Conservation (phyloP, 2,329 filamentous ascomycete genomes). For the Cryphonectria japonica region DNA sequence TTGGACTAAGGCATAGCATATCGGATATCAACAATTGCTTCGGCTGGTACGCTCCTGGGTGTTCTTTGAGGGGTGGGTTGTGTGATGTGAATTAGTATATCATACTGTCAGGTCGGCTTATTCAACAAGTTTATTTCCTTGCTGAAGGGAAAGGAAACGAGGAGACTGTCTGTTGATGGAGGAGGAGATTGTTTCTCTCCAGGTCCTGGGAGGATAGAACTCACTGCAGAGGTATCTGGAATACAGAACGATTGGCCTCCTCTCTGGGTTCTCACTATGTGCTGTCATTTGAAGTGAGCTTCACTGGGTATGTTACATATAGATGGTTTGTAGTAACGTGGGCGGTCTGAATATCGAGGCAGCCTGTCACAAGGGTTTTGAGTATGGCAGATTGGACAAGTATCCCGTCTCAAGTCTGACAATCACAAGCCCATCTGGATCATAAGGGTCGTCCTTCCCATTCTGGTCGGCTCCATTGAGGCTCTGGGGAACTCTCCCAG, state of each 20-base stretch:
- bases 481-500: neutral
- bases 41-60: neutral
- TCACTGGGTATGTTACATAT: too few relatives aligned
- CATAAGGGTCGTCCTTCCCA: neutral
- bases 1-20: constrained; percentile 7
- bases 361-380: too few relatives aligned
- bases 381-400: neutral
- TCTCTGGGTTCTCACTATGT: neutral
- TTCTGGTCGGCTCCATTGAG: neutral
- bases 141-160: neutral
- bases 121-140: neutral
- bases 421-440: neutral
- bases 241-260: neutral
- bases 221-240: neutral
- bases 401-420: neutral
- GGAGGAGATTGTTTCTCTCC: neutral
- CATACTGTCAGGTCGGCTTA: neutral
- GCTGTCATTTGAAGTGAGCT: neutral
- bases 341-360: too few relatives aligned
- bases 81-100: neutral
- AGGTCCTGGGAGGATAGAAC: neutral
- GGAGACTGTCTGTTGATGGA: neutral
- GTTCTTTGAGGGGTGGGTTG: neutral
- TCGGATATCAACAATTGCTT: neutral
- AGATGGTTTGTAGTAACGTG: too few relatives aligned